Evolutionary conservation across 2,329 filamentous ascomycete species (phyloP).

Genomic region (Epichloe elymi): DNA sequence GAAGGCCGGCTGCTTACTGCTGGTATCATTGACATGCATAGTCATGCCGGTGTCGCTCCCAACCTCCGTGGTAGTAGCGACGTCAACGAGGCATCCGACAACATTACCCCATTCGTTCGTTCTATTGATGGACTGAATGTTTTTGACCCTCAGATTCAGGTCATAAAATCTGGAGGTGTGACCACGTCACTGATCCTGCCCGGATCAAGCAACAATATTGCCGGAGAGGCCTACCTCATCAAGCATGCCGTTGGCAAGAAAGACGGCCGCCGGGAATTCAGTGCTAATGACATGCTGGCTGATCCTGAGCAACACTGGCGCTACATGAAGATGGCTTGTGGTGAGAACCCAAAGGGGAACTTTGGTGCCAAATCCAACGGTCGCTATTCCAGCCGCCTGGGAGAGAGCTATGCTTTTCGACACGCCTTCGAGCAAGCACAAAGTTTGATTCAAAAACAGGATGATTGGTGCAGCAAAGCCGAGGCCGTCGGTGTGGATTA

Average conservation of each 20-base stretch:
- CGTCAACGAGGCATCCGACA: slow-evolving; percentile 48
- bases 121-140: slow-evolving; percentile 53
- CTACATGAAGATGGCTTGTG: slow-evolving; percentile 68
- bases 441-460: slow-evolving; percentile 42
- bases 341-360: slow-evolving; percentile 53
- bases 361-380: slow-evolving; percentile 31
- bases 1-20: slow-evolving; percentile 47
- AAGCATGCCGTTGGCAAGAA: slow-evolving; percentile 51
- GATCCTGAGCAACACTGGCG: slow-evolving; percentile 52
- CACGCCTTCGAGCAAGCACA: slow-evolving; percentile 53
- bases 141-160: slow-evolving; percentile 49
- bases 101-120: slow-evolving; percentile 55
- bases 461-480: slow-evolving; percentile 54
- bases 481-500: slow-evolving; percentile 34
- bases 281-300: slow-evolving; percentile 49
- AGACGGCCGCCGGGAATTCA: slow-evolving; percentile 49
- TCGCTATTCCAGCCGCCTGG: slow-evolving; percentile 46
- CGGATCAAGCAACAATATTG: slow-evolving; percentile 61
- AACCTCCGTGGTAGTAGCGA: slow-evolving; percentile 40
- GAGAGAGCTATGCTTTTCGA: slow-evolving; percentile 57
- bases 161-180: slow-evolving; percentile 62
- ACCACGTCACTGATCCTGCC: slow-evolving; percentile 55
- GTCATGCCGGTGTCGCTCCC: slow-evolving; percentile 52
- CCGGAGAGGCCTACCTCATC: slow-evolving; percentile 55
- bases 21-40: slow-evolving; percentile 62